Evolutionary conservation across 139 green algal genomes (phyloP).

Genomic region (Closterium sp.): DNA sequence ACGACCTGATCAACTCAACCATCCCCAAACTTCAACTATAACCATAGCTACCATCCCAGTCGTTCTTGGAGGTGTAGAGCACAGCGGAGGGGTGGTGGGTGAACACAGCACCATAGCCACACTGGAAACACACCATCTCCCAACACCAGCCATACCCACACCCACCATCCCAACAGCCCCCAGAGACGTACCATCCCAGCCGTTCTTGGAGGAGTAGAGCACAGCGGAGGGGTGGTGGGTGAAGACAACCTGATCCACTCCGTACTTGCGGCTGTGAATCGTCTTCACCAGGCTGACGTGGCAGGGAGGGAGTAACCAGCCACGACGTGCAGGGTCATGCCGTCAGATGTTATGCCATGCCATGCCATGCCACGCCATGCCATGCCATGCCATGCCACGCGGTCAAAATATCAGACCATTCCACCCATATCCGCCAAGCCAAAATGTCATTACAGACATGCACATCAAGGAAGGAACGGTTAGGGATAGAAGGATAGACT

Average conservation of each 20-base stretch:
- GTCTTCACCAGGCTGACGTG: conserved; percentile 51
- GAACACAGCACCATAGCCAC: conserved; percentile 69
- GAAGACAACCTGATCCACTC: conserved; percentile 71
- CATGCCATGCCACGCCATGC: not conserved
- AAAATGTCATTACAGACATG: not conserved
- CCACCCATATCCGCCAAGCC: not conserved
- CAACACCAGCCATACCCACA: too few relatives aligned
- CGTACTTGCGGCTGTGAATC: conserved; percentile 82
- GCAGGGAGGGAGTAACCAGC: not conserved
- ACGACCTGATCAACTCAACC: too few relatives aligned
- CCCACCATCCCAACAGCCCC: too few relatives aligned
- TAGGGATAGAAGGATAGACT: too few relatives aligned
- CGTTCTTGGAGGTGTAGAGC: conserved; percentile 81
- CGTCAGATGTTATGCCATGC: not conserved
- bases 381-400: not conserved
- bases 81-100: conserved; percentile 73
- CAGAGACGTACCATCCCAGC: conserved; percentile 34
- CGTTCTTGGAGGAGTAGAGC: conserved; percentile 81
- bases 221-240: conserved; percentile 75
- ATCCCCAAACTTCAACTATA: too few relatives aligned
- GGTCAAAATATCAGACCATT: not conserved
- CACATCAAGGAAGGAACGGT: too few relatives aligned
- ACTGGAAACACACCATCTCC: too few relatives aligned
- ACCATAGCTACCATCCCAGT: conserved; percentile 43
- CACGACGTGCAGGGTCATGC: not conserved